Conservation (phyloP, 2,329 filamentous ascomycete genomes). For the Sporothrix brunneoviolacea region DNA sequence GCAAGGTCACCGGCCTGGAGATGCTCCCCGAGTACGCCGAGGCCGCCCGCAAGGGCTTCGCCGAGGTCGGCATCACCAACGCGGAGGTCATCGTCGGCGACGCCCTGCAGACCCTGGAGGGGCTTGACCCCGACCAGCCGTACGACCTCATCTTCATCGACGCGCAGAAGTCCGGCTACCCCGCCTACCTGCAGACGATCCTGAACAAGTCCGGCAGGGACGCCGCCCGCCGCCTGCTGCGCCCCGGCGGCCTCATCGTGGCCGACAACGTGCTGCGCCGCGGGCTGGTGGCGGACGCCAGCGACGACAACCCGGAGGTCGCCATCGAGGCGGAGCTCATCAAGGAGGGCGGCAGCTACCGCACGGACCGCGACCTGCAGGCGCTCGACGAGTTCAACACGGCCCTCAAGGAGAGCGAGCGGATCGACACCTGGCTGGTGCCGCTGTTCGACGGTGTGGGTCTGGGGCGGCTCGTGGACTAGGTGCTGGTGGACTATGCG, state of each 20-base stretch:
- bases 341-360: not conserved
- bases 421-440: constrained; percentile 31
- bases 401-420: constrained; percentile 22
- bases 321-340: constrained; percentile 10
- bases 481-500: not conserved
- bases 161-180: constrained; percentile 47
- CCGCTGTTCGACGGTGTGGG: constrained; percentile 34
- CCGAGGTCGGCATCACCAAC: constrained; percentile 35
- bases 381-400: constrained; percentile 30
- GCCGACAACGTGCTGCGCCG: constrained; percentile 48
- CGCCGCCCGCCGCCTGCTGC: constrained; percentile 34
- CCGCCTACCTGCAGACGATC: constrained; percentile 39
- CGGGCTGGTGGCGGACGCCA: constrained; percentile 39
- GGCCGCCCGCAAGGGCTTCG: constrained; percentile 33
- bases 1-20: constrained; percentile 41
- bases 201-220: constrained; percentile 37
- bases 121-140: constrained; percentile 32
- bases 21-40: constrained; percentile 37
- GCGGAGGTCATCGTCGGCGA: constrained; percentile 41
- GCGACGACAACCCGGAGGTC: constrained; percentile 25
- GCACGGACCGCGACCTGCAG: constrained; percentile 16
- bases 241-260: constrained; percentile 43
- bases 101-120: constrained; percentile 39
- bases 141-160: constrained; percentile 51
- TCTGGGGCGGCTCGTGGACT: constrained; percentile 25